Conservation (phyloP, 2,329 filamentous ascomycete genomes). For the Ascosphaera apis region DNA sequence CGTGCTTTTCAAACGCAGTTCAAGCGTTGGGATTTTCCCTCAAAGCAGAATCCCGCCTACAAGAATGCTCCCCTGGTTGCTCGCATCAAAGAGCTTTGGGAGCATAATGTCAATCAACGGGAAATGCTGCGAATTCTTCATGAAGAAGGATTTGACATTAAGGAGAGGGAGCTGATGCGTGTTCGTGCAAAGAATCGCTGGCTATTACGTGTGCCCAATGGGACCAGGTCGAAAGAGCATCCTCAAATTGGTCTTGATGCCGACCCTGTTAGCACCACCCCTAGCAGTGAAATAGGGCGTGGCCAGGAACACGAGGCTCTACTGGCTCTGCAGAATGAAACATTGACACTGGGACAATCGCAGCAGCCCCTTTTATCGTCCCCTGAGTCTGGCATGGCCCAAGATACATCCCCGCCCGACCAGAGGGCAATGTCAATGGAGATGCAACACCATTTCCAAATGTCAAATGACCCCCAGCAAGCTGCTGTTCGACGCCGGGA, state of each 20-base stretch:
- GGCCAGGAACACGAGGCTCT: background rate
- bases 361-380: too few species aligned
- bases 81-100: conserved; percentile 56
- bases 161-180: conserved; percentile 45
- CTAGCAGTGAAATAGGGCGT: conserved; percentile 1
- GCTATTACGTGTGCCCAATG: conserved; percentile 39
- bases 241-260: conserved; percentile 21
- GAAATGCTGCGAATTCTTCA: conserved; percentile 51
- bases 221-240: conserved; percentile 12
- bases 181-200: conserved; percentile 46
- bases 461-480: too few species aligned
- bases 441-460: too few species aligned
- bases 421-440: too few species aligned
- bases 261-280: conserved; percentile 8
- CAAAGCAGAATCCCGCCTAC: conserved; percentile 48
- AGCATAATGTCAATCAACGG: conserved; percentile 44
- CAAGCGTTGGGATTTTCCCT: conserved; percentile 56
- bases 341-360: too few species aligned
- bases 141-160: conserved; percentile 51
- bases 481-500: conserved; percentile 27
- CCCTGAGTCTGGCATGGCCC: too few species aligned
- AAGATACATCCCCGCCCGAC: too few species aligned
- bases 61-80: conserved; percentile 44
- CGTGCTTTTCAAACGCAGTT: conserved; percentile 56
- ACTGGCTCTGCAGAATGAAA: conserved; percentile 17